Base-by-base conservation (phyloP, 192 early-diverging fungal genomes). In the Coemansia sp. region DNA sequence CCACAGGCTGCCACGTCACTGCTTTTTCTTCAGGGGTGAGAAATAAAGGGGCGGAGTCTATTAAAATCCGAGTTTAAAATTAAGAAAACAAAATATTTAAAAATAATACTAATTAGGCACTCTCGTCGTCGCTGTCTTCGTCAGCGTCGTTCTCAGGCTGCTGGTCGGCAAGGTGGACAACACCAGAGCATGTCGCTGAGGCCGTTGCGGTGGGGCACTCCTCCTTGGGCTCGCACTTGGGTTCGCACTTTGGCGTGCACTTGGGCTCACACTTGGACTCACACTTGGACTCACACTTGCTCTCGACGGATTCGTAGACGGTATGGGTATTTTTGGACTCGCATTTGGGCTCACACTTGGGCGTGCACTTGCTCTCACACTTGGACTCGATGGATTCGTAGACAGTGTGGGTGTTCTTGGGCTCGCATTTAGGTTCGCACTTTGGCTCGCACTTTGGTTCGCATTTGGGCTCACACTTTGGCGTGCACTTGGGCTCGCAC, bases 351-450 rank as follows among this genome's bases (percentile, higher is more conserved):
- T 43, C 41, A 1, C 41, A 43, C 15, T 43, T 15, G 14, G 29
- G n/a, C 41, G 43, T 5, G 58, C 12, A 5, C 4, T 25, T n/a
- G 43, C 27, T 14, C n/a, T 25, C 5, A 14, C 48, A 53, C 14
- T 24, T n/a, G 14, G 32, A 14, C 50, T 66, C 65, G 22, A 66
- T 57, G 1, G 57, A 55, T 53, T 55, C 27, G 53, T 61, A 67
- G n/a, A 45, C 66, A 8, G 66, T 67, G 58, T 67, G 66, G 2
- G 66, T 61, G 58, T 55, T 45, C 17, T 37, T 8, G 15, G 43
- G 27, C 25, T 27, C 27, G 37, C 56, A 54, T 1, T 41, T 32
- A 9, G 38, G 43, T 21, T 21, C 23, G 25, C 54, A 45, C 14
- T 45, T 49, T 15, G 8, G 39, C 22, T 21, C 12, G 12, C 55